Evolutionary conservation across 2,329 filamentous ascomycete species (phyloP).

Genomic region (Fusarium redolens): DNA sequence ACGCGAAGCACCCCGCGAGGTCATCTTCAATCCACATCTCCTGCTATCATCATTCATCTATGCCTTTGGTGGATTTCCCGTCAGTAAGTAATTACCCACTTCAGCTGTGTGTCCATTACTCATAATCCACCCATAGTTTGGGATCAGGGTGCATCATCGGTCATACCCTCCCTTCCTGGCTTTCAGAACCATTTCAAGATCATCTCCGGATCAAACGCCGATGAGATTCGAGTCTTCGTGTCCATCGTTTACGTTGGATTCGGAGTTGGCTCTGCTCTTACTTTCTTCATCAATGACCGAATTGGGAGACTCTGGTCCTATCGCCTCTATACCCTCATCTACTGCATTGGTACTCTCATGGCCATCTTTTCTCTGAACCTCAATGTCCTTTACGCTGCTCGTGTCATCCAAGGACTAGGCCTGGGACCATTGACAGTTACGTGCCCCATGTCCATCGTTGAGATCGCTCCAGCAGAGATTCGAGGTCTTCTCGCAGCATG

Average conservation of each 20-base stretch:
- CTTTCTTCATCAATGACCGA: not conserved
- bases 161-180: not conserved
- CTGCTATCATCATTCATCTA: not conserved
- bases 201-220: not conserved
- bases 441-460: not conserved
- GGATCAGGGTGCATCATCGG: not conserved
- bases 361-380: not conserved
- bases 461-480: not conserved
- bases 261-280: not conserved
- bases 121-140: not conserved
- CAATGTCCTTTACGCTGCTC: not conserved
- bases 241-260: not conserved
- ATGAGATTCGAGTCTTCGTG: not conserved
- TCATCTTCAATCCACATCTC: not conserved
- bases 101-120: not conserved
- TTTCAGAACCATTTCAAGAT: not conserved
- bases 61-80: not conserved
- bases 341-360: not conserved
- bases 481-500: not conserved
- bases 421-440: not conserved
- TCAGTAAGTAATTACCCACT: not conserved
- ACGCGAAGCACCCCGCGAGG: not conserved
- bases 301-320: not conserved
- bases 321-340: not conserved
- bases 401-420: not conserved